phyloP scores from a whole-genome alignment of 2,329 filamentous ascomycete genomes.

The Aspergillus tanneri region DNA sequence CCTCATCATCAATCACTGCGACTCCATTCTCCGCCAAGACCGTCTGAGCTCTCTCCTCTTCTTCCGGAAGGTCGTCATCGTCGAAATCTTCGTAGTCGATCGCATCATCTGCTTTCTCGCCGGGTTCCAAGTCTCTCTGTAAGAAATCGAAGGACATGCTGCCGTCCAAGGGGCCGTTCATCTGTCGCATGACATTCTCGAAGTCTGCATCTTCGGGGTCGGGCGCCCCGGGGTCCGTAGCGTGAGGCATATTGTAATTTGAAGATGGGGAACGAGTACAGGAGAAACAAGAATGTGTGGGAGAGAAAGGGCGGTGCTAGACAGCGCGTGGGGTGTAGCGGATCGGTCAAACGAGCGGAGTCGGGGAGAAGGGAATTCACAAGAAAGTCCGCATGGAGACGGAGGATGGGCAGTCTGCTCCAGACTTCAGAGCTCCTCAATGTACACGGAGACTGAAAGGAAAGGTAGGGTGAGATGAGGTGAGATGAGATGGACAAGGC shows the following conservation, averaged over 20 bases:
- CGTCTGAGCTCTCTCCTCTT: slow-evolving; percentile 32
- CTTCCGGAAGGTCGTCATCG: slow-evolving; percentile 83
- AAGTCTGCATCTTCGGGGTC: slow-evolving; percentile 41
- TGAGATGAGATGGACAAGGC: not conserved
- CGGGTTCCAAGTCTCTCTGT: slow-evolving; percentile 43
- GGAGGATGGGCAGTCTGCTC: not conserved
- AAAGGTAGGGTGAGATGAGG: not conserved
- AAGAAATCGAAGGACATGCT: slow-evolving; percentile 42
- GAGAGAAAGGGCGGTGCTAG: not conserved
- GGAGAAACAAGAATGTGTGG: not conserved
- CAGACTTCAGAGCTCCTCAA: slow-evolving; percentile 1
- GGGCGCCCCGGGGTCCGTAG: slow-evolving; percentile 29
- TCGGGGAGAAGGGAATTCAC: not conserved
- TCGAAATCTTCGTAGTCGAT: slow-evolving; percentile 88
- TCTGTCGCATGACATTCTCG: slow-evolving; percentile 43
- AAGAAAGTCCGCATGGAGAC: slow-evolving; percentile 1
- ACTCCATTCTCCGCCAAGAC: slow-evolving; percentile 50
- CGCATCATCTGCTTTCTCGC: slow-evolving; percentile 87
- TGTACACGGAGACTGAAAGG: not conserved
- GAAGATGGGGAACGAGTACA: not conserved
- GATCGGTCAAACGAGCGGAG: not conserved
- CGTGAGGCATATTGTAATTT: slow-evolving; percentile 39
- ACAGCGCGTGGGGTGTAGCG: not conserved
- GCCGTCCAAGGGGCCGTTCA: slow-evolving; percentile 39
- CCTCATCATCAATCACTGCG: slow-evolving; percentile 53